Conservation (phyloP, 257 asterid genomes). For the Jacaranda mimosifolia region DNA sequence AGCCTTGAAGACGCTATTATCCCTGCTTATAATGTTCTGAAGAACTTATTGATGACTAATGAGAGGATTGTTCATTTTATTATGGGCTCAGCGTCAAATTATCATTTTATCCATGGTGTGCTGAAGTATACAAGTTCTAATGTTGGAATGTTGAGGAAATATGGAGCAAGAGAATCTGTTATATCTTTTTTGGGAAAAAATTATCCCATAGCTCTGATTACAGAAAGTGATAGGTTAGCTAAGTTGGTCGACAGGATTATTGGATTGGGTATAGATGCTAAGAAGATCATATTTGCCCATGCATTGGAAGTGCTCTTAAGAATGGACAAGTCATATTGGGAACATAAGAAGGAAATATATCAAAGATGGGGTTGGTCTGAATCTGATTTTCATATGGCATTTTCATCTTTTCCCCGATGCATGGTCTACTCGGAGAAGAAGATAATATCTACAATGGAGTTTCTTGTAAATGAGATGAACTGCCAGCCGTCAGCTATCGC, state of each 20-base stretch:
- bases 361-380: slow-evolving; percentile 29
- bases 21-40: background rate
- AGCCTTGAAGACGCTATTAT: background rate
- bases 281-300: background rate
- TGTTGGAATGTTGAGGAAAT: background rate
- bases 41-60: background rate
- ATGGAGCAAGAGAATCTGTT: background rate
- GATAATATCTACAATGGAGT: slow-evolving; percentile 11
- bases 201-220: background rate
- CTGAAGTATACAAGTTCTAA: slow-evolving; percentile 1
- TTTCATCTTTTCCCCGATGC: background rate
- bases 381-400: background rate
- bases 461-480: slow-evolving; percentile 15
- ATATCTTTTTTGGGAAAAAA: background rate
- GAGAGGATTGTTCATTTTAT: background rate
- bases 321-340: background rate
- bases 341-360: slow-evolving; percentile 20
- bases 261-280: background rate
- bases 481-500: slow-evolving; percentile 4
- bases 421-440: slow-evolving; percentile 19
- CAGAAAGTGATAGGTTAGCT: background rate
- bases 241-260: background rate
- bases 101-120: slow-evolving; percentile 4
- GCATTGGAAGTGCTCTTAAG: background rate
- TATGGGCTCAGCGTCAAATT: background rate